Evolutionary conservation across 768 basidiomycete species (phyloP), one percentile per base, ranked within the genome.

Genomic region (Lactarius akahatsu): DNA sequence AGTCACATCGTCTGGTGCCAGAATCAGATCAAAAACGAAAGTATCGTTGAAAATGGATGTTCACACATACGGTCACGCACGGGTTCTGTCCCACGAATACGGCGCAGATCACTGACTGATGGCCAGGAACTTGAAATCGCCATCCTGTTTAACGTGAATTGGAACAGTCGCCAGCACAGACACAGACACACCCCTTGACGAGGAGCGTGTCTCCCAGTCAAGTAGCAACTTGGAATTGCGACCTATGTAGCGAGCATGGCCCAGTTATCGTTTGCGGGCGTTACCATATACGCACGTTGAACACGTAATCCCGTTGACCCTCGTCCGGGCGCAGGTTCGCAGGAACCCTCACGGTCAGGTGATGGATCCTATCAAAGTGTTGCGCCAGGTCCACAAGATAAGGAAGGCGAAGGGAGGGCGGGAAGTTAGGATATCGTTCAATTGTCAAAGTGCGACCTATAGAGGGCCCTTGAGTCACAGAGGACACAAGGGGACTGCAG

Each of bases 21-120:
- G 43, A 20, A 59, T 50, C 40, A 61, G 36, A 26, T 58, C 41
- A n/a, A 43, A 45, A 40, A 41, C 1, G 10, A 3, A 28, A 26
- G 26, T 2, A 11, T 59, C 6, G 10, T 36, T 13, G 13, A 30
- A n/a, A 41, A 3, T 11, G 11, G 4, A 50, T 23, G 23, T 30
- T 16, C 8, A 26, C 6, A 78, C 85, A 77, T 65, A 89, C 87
- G 30, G 83, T 78, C 23, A 92, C 92, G 6, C 86, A 88, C 6
- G 91, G 93, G 74, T 94, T 94, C 76, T 94, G 91, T 32, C 90
- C 91, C 20, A 91, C 81, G 1, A 91, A 89, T 15, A 92, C 80
- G 5, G 85, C 88, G 73, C 91, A 91, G 75, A 91, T 80, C 36
- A 91, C 82, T n/a, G n/a, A n/a, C 28, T 71, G 83, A 87, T 50